phyloP scores from a whole-genome alignment of 2,329 filamentous ascomycete genomes.

The Escovopsis sp. region DNA sequence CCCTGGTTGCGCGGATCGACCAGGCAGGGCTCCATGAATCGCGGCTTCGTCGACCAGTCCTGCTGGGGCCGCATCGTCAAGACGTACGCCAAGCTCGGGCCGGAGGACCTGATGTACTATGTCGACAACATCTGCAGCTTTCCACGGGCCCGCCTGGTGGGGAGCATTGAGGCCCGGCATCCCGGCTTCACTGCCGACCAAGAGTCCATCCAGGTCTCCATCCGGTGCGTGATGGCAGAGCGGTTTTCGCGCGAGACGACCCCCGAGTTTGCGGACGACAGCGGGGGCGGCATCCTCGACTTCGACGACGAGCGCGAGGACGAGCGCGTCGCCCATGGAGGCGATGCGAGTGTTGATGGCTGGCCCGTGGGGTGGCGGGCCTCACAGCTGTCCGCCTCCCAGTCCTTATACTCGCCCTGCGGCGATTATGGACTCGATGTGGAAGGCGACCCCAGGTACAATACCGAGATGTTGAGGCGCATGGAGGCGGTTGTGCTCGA shows the following conservation, averaged over 20 bases:
- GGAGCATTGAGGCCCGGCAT: constrained; percentile 24
- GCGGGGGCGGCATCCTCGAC: constrained; percentile 26
- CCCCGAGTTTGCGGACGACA: constrained; percentile 19
- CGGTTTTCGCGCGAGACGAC: constrained; percentile 19
- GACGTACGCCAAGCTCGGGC: constrained; percentile 35
- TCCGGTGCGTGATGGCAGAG: constrained; percentile 24
- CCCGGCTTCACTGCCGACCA: constrained; percentile 30
- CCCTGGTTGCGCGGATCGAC: constrained; percentile 12
- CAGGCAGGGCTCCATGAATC: constrained; percentile 17
- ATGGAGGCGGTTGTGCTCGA: neutral
- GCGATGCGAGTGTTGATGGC: constrained; percentile 25
- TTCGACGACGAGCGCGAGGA: constrained; percentile 24
- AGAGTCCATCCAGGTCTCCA: constrained; percentile 28
- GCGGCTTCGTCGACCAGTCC: constrained; percentile 23
- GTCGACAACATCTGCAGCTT: constrained; percentile 32
- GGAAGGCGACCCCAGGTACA: constrained; percentile 11
- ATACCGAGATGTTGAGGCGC: neutral
- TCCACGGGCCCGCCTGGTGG: constrained; percentile 29
- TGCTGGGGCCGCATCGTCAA: constrained; percentile 26
- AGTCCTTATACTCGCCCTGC: constrained; percentile 23
- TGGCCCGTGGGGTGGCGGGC: constrained; percentile 15
- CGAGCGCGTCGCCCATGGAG: constrained; percentile 14
- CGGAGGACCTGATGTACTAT: constrained; percentile 33
- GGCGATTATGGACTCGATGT: constrained; percentile 25
- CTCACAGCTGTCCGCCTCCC: constrained; percentile 13